Base-by-base conservation (phyloP, 139 green algal genomes). In the Coccomyxa sp. region DNA sequence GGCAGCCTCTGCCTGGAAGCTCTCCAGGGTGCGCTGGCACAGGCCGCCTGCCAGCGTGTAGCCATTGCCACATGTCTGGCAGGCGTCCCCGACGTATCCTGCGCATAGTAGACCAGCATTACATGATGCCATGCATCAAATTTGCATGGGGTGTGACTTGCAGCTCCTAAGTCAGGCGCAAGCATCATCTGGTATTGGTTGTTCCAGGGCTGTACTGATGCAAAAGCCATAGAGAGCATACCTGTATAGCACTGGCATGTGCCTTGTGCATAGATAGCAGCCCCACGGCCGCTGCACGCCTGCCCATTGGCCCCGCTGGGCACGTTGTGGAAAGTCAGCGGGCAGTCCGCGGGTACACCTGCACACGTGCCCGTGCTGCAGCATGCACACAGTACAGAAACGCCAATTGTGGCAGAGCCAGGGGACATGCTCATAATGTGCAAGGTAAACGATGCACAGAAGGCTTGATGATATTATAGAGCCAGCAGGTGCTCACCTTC, bases 211-310 rank as follows among this genome's bases (percentile, higher is more conserved):
- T n/a, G n/a, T n/a, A n/a, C n/a, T n/a, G n/a, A n/a, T n/a, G n/a
- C n/a, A n/a, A n/a, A n/a, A n/a, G n/a, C n/a, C n/a, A n/a, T n/a
- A n/a, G n/a, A n/a, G n/a, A n/a, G n/a, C n/a, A n/a, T n/a, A n/a
- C n/a, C n/a, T n/a, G n/a, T n/a, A 44, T 73, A 86, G 78, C 87
- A 91, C 33, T 81, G 18, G 85, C 87, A 91, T 0, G 54, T 22
- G 35, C 87, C 85, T 2, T n/a, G 64, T n/a, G 80, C 54, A 68
- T 71, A 69, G 74, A 85, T 70, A 22, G 75, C 69, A 10, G 35
- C n/a, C 35, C 80, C 80, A 29, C 39, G 55, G 37, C 75, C 75
- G 68, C 38, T 72, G 54, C 80, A 84, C 7, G 38, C 31, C 24
- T 16, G 24, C 34, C 34, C 29, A 55, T 38, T 74, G 27, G 35